phyloP scores from a whole-genome alignment of 179 eudicot genomes.

The Amaranthus tricolor region DNA sequence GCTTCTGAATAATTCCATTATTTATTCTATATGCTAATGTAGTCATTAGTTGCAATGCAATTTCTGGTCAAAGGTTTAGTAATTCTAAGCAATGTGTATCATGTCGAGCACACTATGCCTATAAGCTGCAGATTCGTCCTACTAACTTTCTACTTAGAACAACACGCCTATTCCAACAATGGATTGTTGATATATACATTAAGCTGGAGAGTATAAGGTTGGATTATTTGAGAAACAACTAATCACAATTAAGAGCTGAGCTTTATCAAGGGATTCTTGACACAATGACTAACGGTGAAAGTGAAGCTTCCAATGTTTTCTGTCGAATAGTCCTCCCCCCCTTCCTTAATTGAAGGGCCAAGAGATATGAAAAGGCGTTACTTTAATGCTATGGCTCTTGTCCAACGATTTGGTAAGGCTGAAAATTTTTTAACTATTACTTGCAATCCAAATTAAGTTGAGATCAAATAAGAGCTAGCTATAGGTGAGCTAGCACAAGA shows the following conservation, averaged over 20 bases:
- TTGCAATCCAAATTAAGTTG: slow-evolving; percentile 22
- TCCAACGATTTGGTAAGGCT: slow-evolving; percentile 5
- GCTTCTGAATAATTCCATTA: too few species aligned
- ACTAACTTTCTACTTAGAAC: neutral
- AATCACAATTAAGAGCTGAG: slow-evolving; percentile 2
- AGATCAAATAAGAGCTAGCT: slow-evolving; percentile 3
- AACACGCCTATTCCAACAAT: slow-evolving; percentile 9
- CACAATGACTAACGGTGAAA: neutral
- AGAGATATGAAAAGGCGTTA: slow-evolving; percentile 8
- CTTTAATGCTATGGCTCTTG: slow-evolving; percentile 17
- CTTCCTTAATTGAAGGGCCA: slow-evolving; percentile 18
- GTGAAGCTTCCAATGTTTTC: neutral
- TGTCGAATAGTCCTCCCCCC: neutral
- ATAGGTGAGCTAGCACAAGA: slow-evolving; percentile 13
- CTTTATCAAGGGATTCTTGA: slow-evolving; percentile 14
- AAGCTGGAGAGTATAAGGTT: slow-evolving; percentile 12
- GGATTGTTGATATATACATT: slow-evolving; percentile 9
- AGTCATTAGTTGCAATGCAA: neutral
- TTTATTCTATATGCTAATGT: too few species aligned
- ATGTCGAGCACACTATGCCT: neutral
- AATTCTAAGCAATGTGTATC: neutral
- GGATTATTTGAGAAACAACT: slow-evolving; percentile 12
- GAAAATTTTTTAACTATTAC: slow-evolving; percentile 18
- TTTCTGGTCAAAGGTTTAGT: neutral
- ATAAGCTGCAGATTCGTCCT: neutral